phyloP scores from a whole-genome alignment of 2,329 filamentous ascomycete genomes.

The Exophiala alcalophila region DNA sequence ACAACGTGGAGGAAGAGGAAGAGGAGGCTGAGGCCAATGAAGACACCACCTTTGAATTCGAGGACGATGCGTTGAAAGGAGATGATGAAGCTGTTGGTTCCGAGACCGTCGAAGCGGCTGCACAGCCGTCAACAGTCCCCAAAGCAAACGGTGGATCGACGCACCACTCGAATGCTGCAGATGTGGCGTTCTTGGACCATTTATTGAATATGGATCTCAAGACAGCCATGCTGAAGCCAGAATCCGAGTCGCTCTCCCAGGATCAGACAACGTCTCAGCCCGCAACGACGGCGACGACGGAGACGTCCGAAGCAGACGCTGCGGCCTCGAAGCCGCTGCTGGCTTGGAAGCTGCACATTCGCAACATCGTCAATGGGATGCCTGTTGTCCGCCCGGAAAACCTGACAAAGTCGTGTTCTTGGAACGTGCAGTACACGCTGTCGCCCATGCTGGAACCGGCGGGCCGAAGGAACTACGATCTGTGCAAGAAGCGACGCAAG shows the following conservation, averaged over 20 bases:
- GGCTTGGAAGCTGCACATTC: conserved; percentile 68
- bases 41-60: conserved; percentile 8
- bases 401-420: conserved; percentile 50
- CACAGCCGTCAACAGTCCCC: neutral
- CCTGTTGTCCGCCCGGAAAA: conserved; percentile 60
- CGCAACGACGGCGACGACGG: neutral
- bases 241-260: conserved; percentile 1
- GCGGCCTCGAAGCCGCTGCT: conserved; percentile 38
- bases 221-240: too few species aligned
- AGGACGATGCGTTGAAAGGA: conserved; percentile 1
- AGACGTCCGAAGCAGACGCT: conserved; percentile 2
- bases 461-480: conserved; percentile 54
- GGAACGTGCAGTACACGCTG: conserved; percentile 77
- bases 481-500: conserved; percentile 56
- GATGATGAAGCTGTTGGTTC: conserved; percentile 9
- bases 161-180: conserved; percentile 23
- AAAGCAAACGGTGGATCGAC: neutral
- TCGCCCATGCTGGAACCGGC: conserved; percentile 54
- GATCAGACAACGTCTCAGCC: neutral
- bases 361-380: conserved; percentile 67
- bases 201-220: conserved; percentile 16
- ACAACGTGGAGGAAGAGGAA: conserved; percentile 29
- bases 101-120: neutral
- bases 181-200: conserved; percentile 26
- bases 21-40: conserved; percentile 28